Evolutionary conservation across 176 grass and related monocot genomes (phyloP).

Genomic region (Dactylis glomerata): DNA sequence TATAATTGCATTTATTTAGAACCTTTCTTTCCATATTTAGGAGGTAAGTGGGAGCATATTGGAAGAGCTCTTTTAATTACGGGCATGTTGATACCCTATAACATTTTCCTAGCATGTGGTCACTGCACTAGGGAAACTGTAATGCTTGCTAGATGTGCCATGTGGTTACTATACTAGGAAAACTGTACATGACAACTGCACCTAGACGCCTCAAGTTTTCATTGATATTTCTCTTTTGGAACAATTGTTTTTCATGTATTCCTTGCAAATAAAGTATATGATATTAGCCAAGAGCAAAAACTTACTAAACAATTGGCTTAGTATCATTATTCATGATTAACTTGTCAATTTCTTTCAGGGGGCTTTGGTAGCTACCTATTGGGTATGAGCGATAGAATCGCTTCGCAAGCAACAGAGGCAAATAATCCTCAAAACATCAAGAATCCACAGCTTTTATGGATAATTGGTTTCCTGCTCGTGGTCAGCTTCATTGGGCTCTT

Average conservation of each 20-base stretch:
- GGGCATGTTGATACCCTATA: neutral
- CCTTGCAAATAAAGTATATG: neutral
- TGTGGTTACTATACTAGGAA: neutral
- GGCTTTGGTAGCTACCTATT: slow-evolving; percentile 45
- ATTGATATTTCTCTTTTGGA: neutral
- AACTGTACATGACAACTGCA: neutral
- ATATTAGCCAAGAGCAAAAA: neutral
- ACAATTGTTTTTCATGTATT: neutral
- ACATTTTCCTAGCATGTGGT: neutral
- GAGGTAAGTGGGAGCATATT: neutral
- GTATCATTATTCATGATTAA: neutral
- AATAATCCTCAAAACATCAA: slow-evolving; percentile 45
- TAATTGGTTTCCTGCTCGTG: slow-evolving; percentile 50
- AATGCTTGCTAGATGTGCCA: neutral
- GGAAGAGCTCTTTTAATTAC: neutral
- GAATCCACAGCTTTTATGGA: slow-evolving; percentile 42
- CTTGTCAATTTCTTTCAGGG: slow-evolving; percentile 19
- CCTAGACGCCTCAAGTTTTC: neutral
- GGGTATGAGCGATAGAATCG: slow-evolving; percentile 46
- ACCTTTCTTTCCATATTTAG: neutral
- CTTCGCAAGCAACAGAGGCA: slow-evolving; percentile 29
- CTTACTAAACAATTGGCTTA: neutral
- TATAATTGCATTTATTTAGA: neutral
- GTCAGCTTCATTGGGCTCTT: slow-evolving; percentile 60
- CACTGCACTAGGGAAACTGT: neutral